Evolutionary conservation across 306 rosid genomes (phyloP).

Genomic region (Inga oerstediana): DNA sequence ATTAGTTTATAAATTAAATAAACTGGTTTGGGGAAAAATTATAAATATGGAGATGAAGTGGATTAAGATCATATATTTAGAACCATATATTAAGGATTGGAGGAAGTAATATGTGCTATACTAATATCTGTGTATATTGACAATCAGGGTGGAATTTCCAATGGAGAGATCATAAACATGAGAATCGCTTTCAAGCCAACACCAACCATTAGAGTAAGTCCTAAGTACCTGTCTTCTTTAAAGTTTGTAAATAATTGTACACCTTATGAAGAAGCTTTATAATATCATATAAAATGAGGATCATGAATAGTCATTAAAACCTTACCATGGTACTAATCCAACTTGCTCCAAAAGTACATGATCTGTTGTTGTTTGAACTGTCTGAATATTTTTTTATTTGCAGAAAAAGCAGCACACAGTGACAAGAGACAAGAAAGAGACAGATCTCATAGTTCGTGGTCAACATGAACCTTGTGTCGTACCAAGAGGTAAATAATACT

Average conservation of each 20-base stretch:
- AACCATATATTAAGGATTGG: too few species aligned
- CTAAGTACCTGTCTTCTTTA: conserved; percentile 18
- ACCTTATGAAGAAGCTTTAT: background rate
- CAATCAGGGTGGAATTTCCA: conserved; percentile 49
- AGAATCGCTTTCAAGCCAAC: conserved; percentile 97
- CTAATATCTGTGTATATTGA: too few species aligned
- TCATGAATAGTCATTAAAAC: background rate
- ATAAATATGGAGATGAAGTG: too few species aligned
- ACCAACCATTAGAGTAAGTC: conserved; percentile 82
- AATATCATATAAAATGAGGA: background rate
- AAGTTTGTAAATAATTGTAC: background rate
- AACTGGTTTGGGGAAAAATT: too few species aligned
- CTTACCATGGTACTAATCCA: background rate
- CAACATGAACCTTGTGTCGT: conserved; percentile 97
- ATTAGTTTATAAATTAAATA: too few species aligned
- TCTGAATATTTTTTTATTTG: conserved; percentile 27
- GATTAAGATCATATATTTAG: too few species aligned
- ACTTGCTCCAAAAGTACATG: background rate
- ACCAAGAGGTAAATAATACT: conserved; percentile 71
- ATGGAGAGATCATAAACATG: conserved; percentile 91
- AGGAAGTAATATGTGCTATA: too few species aligned
- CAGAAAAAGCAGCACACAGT: conserved; percentile 91
- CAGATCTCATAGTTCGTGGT: conserved; percentile 80
- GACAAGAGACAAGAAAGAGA: conserved; percentile 81
- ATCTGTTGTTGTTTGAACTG: background rate